These are phyloP conservation scores for Sporothrix variecibatus DNA, from an alignment of 2,329 filamentous ascomycete genomes.

Conservation along the genomic window DNA sequence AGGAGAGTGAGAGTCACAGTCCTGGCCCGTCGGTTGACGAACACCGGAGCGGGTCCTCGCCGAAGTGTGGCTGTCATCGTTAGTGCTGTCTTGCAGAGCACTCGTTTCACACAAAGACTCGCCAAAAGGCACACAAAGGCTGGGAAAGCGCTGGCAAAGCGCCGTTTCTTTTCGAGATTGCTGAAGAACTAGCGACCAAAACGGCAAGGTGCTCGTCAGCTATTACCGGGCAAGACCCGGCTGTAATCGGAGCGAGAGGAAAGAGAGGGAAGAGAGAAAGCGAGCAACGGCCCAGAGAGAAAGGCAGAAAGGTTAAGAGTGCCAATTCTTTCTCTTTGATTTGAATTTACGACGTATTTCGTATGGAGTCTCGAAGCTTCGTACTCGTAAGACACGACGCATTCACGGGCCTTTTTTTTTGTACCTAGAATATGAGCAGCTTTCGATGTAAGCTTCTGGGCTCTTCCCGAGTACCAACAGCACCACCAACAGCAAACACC, in stretches of 20 bases:
- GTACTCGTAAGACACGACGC: neutral
- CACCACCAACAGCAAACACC: neutral
- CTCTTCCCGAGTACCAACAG: neutral
- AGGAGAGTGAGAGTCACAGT: neutral
- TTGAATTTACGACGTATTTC: neutral
- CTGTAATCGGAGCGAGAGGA: constrained; percentile 22
- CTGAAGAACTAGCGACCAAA: constrained; percentile 20
- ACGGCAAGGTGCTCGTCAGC: constrained; percentile 20
- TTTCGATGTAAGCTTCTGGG: neutral
- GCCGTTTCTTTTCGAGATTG: constrained; percentile 9
- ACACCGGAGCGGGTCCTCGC: neutral
- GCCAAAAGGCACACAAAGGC: neutral
- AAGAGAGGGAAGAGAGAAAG: neutral
- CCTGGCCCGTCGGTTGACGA: constrained; percentile 11
- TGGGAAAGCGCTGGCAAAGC: neutral
- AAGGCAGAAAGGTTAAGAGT: neutral
- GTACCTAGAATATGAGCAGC: neutral
- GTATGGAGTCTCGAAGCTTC: neutral
- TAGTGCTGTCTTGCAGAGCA: neutral
- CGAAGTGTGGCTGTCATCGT: neutral
- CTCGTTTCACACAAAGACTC: neutral
- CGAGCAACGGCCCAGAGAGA: neutral
- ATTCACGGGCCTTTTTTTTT: neutral
- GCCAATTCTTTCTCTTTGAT: neutral
- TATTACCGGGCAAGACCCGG: constrained; percentile 23